Evolutionary conservation across 345 rosid species (phyloP).

Genomic region (Streptanthus diversifolius): DNA sequence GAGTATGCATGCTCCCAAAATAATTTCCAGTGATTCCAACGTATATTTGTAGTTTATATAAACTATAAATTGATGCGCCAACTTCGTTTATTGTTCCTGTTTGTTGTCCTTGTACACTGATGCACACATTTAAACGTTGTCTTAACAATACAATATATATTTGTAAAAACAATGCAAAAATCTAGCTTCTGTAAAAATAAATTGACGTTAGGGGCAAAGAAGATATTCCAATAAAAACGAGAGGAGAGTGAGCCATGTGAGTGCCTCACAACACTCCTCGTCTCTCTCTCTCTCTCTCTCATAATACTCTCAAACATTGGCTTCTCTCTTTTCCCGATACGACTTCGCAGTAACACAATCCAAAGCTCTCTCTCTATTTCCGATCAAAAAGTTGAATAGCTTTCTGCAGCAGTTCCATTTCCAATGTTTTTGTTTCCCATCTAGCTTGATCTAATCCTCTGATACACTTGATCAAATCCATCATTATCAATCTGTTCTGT

Average conservation of each 20-base stretch:
- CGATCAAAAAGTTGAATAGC: conserved; percentile 32
- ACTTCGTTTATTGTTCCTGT: neutral
- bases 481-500: neutral
- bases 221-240: neutral
- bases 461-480: neutral
- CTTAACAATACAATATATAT: neutral
- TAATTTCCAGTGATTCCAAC: too few species aligned
- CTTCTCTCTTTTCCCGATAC: conserved; percentile 38
- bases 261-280: conserved; percentile 23
- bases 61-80: neutral
- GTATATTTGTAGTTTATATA: too few species aligned
- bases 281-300: conserved; percentile 34
- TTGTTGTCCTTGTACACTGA: neutral
- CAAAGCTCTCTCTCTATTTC: conserved; percentile 27
- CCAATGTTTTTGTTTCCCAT: conserved; percentile 32
- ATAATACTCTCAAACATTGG: conserved; percentile 19
- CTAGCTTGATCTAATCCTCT: neutral
- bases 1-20: too few species aligned
- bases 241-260: conserved; percentile 67
- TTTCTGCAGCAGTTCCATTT: conserved; percentile 34
- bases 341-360: conserved; percentile 13
- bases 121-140: neutral
- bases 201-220: neutral
- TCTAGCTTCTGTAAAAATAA: neutral
- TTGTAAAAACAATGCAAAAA: neutral